These are phyloP conservation scores for Nelumbo lutea DNA, from an alignment of 164 flowering plant genomes.

Conservation along the genomic window DNA sequence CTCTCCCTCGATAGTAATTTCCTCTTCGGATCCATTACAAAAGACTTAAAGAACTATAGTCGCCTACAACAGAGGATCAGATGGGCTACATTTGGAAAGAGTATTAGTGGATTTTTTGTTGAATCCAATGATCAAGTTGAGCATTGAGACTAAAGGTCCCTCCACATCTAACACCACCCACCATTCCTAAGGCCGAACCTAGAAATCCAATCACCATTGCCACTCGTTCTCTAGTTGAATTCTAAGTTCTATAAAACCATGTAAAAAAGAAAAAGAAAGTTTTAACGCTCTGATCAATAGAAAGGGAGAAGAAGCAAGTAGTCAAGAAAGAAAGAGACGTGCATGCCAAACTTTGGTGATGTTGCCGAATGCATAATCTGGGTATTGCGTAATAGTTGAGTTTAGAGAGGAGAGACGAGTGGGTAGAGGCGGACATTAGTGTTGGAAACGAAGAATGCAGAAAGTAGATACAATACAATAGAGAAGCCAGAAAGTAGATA, in stretches of 20 bases:
- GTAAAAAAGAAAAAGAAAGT: neutral
- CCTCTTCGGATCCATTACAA: no score
- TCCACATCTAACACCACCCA: constrained; percentile 94
- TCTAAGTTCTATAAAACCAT: constrained; percentile 46
- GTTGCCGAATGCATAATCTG: neutral
- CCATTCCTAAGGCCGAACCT: constrained; percentile 92
- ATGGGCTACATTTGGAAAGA: constrained; percentile 77
- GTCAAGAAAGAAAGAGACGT: constrained; percentile 19
- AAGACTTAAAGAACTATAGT: no score
- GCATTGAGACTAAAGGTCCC: constrained; percentile 96
- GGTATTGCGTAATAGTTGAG: neutral
- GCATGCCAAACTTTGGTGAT: constrained; percentile 65
- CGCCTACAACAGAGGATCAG: neutral
- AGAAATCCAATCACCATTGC: constrained; percentile 82
- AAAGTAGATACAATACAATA: constrained; percentile 5
- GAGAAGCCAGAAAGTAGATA: constrained; percentile 11
- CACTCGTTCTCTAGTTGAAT: constrained; percentile 62
- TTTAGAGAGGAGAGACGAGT: neutral
- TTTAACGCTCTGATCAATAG: neutral
- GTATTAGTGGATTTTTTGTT: constrained; percentile 97
- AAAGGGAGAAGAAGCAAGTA: neutral
- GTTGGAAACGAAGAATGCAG: constrained; percentile 25
- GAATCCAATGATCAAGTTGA: constrained; percentile 81
- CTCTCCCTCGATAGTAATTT: no score
- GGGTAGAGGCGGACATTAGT: neutral